Conservation (phyloP, 2,329 filamentous ascomycete genomes). For the Arachnopeziza araneosa region DNA sequence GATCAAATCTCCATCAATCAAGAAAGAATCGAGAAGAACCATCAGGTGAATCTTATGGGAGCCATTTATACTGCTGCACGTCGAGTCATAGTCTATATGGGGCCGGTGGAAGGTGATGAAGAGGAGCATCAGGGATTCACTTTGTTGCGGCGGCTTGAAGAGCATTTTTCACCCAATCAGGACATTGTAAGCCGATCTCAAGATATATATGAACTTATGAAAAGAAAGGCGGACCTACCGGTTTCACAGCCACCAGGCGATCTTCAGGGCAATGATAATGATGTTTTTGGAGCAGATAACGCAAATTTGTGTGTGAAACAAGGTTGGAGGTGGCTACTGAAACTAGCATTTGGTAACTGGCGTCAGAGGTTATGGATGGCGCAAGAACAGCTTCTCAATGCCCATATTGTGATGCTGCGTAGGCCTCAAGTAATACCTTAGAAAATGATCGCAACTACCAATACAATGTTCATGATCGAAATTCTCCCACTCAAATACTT, state of each 20-base stretch:
- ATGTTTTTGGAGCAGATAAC: background rate
- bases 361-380: background rate
- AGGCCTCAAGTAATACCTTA: background rate
- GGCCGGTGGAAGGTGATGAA: background rate
- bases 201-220: background rate
- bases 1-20: constrained; percentile 1
- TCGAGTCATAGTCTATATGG: background rate
- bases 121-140: background rate
- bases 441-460: background rate
- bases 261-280: background rate
- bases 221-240: background rate
- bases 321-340: background rate
- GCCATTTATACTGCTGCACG: background rate
- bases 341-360: background rate
- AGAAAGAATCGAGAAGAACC: background rate
- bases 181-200: background rate
- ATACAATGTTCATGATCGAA: background rate
- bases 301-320: background rate
- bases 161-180: background rate
- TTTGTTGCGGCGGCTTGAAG: background rate
- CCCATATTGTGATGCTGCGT: background rate
- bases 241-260: background rate
- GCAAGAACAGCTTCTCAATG: background rate
- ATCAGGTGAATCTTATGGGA: background rate
- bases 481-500: background rate